These are phyloP conservation scores for Solanum virginianum DNA, from an alignment of 257 asterid genomes.

Conservation along the genomic window DNA sequence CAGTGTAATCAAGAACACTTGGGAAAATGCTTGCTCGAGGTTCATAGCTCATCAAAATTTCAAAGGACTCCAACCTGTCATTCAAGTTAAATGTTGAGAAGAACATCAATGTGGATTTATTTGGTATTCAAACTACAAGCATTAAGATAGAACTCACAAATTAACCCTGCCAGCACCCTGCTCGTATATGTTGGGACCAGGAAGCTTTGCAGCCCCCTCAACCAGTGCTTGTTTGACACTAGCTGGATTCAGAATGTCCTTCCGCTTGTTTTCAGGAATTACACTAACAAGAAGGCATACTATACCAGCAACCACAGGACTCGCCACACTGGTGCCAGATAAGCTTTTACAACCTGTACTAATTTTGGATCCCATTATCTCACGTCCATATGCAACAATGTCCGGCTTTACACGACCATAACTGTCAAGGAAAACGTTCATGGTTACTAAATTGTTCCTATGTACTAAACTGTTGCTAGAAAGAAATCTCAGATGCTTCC, in stretches of 20 bases:
- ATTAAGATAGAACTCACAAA: constrained; percentile 60
- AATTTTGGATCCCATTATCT: constrained; percentile 95
- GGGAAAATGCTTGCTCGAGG: constrained; percentile 99
- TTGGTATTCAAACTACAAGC: background rate
- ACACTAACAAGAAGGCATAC: constrained; percentile 94
- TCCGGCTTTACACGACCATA: constrained; percentile 99
- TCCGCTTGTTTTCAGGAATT: constrained; percentile 74
- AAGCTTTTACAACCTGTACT: constrained; percentile 98
- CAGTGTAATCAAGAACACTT: constrained; percentile 69
- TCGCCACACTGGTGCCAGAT: constrained; percentile 98
- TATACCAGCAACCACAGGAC: constrained; percentile 99
- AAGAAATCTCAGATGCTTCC: no score
- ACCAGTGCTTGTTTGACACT: constrained; percentile 97
- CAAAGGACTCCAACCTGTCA: constrained; percentile 77
- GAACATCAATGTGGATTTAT: background rate
- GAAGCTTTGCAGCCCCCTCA: constrained; percentile 95
- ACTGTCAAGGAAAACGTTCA: constrained; percentile 31
- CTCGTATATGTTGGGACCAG: constrained; percentile 97
- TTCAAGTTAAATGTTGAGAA: constrained; percentile 7
- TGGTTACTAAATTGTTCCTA: background rate
- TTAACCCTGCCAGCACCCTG: constrained; percentile 99
- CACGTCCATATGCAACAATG: constrained; percentile 95
- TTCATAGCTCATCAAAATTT: constrained; percentile 72
- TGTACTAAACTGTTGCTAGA: no score
- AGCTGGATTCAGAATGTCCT: constrained; percentile 76